Percentiles rank a stretch among this genome's conserved stretches.
phyloP scores from a whole-genome alignment of 129 eudicot genomes.

The Apium graveolens region DNA sequence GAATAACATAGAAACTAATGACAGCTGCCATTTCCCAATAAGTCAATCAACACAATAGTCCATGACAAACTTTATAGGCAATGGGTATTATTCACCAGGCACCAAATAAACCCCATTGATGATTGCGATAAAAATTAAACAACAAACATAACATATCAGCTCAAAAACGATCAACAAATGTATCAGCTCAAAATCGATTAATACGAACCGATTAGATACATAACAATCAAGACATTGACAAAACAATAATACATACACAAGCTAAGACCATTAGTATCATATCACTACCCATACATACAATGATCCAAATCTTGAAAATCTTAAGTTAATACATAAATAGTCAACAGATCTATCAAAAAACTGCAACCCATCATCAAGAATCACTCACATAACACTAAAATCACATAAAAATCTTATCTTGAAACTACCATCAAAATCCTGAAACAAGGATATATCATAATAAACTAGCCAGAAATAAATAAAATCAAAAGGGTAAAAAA shows the following conservation, averaged over 20 bases:
- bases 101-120: not conserved
- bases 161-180: not conserved
- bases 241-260: not conserved
- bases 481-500: not conserved
- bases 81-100: not conserved
- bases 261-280: not conserved
- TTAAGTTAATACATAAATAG: not conserved
- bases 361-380: slow-evolving; percentile 13
- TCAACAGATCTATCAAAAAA: slow-evolving; percentile 3
- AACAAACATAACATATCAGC: not conserved
- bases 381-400: not conserved
- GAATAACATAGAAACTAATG: not conserved
- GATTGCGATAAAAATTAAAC: not conserved
- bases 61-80: not conserved
- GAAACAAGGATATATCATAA: not conserved
- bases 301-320: slow-evolving; percentile 2
- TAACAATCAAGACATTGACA: not conserved
- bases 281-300: not conserved
- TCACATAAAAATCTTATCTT: not conserved
- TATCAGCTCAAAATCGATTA: slow-evolving; percentile 3
- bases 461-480: not conserved
- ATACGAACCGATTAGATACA: not conserved
- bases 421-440: not conserved
- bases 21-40: not conserved
- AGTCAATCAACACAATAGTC: not conserved